phyloP scores from a whole-genome alignment of 495 filamentous ascomycete species.

The Hypomontagnella submonticulosa region DNA sequence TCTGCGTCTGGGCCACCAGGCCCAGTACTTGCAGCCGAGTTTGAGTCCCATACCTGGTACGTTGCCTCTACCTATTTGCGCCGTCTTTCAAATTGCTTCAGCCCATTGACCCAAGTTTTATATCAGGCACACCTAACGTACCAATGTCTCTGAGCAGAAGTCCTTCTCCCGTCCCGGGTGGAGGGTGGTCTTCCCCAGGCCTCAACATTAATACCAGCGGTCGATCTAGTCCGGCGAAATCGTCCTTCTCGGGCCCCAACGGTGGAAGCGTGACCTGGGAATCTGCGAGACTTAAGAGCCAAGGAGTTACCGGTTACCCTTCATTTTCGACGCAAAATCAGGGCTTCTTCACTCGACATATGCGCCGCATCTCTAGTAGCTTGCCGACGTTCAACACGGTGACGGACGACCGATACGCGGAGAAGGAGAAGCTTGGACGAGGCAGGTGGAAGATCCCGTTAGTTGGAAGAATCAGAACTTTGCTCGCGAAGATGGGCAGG shows the following conservation, averaged over 20 bases:
- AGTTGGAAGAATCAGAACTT: slow-evolving; percentile 50
- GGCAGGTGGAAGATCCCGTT: slow-evolving; percentile 56
- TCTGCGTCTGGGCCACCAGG: slow-evolving; percentile 52
- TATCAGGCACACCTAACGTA: slow-evolving; percentile 57
- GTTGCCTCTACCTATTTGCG: slow-evolving; percentile 34
- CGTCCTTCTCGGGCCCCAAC: slow-evolving; percentile 58
- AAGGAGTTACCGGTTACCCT: slow-evolving; percentile 74
- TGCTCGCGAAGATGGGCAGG: slow-evolving; percentile 56
- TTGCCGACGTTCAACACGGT: slow-evolving; percentile 73
- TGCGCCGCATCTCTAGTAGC: slow-evolving; percentile 75
- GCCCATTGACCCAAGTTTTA: slow-evolving; percentile 26
- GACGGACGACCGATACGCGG: slow-evolving; percentile 62
- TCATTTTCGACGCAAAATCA: slow-evolving; percentile 82
- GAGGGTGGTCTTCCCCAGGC: slow-evolving; percentile 89
- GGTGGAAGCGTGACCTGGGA: slow-evolving; percentile 80
- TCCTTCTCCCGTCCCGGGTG: slow-evolving; percentile 81
- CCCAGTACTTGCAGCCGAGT: slow-evolving; percentile 50
- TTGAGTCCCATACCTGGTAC: slow-evolving; percentile 58
- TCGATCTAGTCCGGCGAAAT: slow-evolving; percentile 69
- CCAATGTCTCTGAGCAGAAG: slow-evolving; percentile 87
- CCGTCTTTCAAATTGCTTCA: slow-evolving; percentile 12
- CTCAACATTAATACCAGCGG: slow-evolving; percentile 74
- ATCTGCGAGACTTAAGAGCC: slow-evolving; percentile 78
- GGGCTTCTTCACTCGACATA: slow-evolving; percentile 84
- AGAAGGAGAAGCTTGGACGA: slow-evolving; percentile 80